Percentiles rank a stretch among this genome's conserved stretches.
Conservation (phyloP, 345 rosid genomes). For the Clausena lansium region DNA sequence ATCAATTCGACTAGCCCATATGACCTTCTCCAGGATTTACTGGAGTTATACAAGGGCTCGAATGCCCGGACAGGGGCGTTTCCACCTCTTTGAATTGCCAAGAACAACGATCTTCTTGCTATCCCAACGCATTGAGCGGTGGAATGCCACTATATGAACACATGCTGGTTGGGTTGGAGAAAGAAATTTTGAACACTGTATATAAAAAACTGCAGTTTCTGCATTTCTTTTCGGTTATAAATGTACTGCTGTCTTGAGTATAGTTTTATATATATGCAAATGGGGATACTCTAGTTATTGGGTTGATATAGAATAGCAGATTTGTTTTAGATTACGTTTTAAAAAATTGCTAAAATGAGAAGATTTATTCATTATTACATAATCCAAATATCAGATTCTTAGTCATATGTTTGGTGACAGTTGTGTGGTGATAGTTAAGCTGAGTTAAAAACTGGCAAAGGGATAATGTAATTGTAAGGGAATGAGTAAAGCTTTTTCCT, state of each 20-base stretch:
- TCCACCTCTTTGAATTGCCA: background rate
- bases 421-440: too few species aligned
- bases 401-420: background rate
- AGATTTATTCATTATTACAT: background rate
- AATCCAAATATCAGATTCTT: background rate
- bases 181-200: background rate
- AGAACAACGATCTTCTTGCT: background rate
- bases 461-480: background rate
- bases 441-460: background rate
- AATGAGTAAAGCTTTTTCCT: too few species aligned
- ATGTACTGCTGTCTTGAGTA: too few species aligned
- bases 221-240: background rate
- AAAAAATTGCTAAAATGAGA: background rate
- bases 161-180: background rate
- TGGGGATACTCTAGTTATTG: background rate
- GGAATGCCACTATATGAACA: background rate
- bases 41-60: background rate
- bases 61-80: background rate
- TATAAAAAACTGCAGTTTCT: background rate
- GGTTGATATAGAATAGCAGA: background rate
- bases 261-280: background rate
- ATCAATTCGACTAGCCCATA: background rate
- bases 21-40: background rate
- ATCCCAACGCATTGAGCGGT: background rate
- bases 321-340: background rate